Evolutionary conservation across 2,329 filamentous ascomycete genomes (phyloP), one percentile per base, ranked within the genome.

Genomic region (Beauveria australis): DNA sequence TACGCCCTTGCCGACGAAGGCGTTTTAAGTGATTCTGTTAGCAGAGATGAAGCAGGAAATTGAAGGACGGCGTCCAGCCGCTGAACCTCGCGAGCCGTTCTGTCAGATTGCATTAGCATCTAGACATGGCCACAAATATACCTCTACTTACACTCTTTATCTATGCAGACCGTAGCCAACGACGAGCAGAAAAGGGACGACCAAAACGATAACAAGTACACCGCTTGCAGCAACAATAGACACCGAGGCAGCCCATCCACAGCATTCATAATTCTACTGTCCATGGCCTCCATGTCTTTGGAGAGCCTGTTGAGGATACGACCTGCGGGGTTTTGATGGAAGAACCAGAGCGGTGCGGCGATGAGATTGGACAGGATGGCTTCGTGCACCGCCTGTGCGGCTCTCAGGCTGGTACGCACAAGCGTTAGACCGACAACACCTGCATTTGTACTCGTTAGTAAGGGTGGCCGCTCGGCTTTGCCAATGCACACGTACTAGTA

Each of bases 301-400:
- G 58, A 60, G 28, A 60, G n/a, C 19, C 58, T 28, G 24, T 60
- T 60, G n/a, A 60, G 22, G 22, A 54, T 49, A 5, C 58, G 49
- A 3, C 58, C 58, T 5, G 58, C 54, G 5, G 51, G 58, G 9
- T 49, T 60, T 22, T 60, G 49, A 14, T 60, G 51, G 16, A 60
- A 60, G 51, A 60, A 60, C 58, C 58, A 60, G 4, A 60, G 49
- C 28, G 58, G 58, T 12, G 58, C 58, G 14, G 26, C 58, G 18
- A 60, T 9, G 9, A 60, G 9, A 24, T 60, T 60, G 40, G 14
- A 5, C 41, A 60, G 19, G 16, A 53, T 60, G 4, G n/a, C 24
- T 10, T 60, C 58, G 16, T 60, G 58, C n/a, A 60, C 58, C 28
- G 28, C 9, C 18, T 37, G 28, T 2, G 58, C 49, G 41, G 49